phyloP scores from a whole-genome alignment of 1,284 basidiomycete species.

The Grifola frondosa region DNA sequence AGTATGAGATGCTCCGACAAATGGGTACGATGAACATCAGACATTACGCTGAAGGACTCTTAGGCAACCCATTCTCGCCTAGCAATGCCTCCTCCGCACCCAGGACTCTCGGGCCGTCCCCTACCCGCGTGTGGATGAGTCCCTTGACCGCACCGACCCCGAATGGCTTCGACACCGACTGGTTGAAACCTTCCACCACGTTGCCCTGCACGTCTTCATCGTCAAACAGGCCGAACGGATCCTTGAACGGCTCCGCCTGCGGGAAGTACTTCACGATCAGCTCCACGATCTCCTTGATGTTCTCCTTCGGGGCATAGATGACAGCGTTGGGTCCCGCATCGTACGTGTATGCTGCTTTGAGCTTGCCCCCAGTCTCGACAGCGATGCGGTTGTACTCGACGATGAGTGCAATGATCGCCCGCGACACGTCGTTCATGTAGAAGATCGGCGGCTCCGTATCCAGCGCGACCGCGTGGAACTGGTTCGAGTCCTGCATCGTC shows the following conservation, averaged over 20 bases:
- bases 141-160: slow-evolving; percentile 78
- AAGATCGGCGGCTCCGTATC: slow-evolving; percentile 98
- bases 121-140: slow-evolving; percentile 89
- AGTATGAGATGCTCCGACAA: no score
- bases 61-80: slow-evolving; percentile 57
- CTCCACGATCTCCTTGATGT: slow-evolving; percentile 77
- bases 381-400: slow-evolving; percentile 93
- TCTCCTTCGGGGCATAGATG: slow-evolving; percentile 84
- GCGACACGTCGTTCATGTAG: slow-evolving; percentile 97
- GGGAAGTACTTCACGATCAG: slow-evolving; percentile 85
- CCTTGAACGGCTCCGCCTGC: slow-evolving; percentile 70
- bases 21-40: not conserved
- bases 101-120: slow-evolving; percentile 82
- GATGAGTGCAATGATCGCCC: slow-evolving; percentile 82
- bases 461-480: slow-evolving; percentile 97
- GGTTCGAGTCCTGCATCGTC: slow-evolving; percentile 97
- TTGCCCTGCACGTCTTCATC: slow-evolving; percentile 43
- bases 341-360: slow-evolving; percentile 95
- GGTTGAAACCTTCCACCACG: slow-evolving; percentile 75
- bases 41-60: slow-evolving; percentile 23
- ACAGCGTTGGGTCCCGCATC: slow-evolving; percentile 99
- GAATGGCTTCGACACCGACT: slow-evolving; percentile 71
- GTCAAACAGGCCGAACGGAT: slow-evolving; percentile 68
- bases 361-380: slow-evolving; percentile 56
- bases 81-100: slow-evolving; percentile 56